Conservation (phyloP, 169 alveolate species). For the Cryptosporidium sp. region DNA sequence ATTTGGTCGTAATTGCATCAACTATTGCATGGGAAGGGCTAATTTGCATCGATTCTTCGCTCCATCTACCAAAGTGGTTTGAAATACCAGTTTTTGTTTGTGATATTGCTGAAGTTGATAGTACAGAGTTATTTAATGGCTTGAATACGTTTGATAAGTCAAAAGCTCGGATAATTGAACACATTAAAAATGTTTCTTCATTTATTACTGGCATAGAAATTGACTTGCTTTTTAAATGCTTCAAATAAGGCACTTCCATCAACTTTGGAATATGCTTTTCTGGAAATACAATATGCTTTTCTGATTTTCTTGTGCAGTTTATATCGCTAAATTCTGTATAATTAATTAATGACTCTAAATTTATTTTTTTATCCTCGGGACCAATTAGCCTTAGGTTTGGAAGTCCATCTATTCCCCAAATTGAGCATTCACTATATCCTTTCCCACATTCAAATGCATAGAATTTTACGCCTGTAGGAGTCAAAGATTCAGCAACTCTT, state of each 20-base stretch:
- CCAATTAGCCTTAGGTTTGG: constrained; percentile 41
- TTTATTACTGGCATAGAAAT: constrained; percentile 59
- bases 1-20: constrained; percentile 46
- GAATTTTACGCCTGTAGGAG: constrained; percentile 38
- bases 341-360: constrained; percentile 17
- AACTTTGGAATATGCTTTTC: constrained; percentile 32
- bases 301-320: constrained; percentile 46
- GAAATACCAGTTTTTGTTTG: not conserved
- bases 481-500: constrained; percentile 60
- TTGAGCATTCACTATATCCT: constrained; percentile 55
- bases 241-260: constrained; percentile 22
- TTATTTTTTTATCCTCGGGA: constrained; percentile 14
- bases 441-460: constrained; percentile 73
- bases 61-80: constrained; percentile 46
- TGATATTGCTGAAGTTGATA: not conserved
- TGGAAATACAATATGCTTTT: constrained; percentile 47
- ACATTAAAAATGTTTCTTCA: constrained; percentile 36
- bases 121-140: not conserved
- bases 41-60: constrained; percentile 38
- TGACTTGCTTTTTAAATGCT: constrained; percentile 3
- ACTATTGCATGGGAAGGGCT: constrained; percentile 48
- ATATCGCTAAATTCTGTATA: constrained; percentile 48
- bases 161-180: constrained; percentile 62
- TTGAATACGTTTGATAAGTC: constrained; percentile 31
- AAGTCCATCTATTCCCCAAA: constrained; percentile 58